Percentiles rank a stretch among this genome's conserved stretches.
phyloP scores from a whole-genome alignment of 2,329 filamentous ascomycete genomes.

The Claviceps cyperi region DNA sequence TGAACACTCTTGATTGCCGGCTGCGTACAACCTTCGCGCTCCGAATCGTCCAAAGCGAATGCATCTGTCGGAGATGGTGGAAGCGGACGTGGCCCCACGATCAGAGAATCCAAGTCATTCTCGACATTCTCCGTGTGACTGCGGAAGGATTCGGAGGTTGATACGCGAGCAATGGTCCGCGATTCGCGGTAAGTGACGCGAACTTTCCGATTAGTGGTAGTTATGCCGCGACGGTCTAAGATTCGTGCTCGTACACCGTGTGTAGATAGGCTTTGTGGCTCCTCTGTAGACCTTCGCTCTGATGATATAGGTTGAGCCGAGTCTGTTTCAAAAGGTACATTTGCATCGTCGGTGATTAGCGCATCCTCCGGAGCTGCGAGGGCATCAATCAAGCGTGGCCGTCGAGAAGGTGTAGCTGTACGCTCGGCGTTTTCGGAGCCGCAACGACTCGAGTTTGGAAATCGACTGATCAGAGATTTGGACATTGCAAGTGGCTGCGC shows the following conservation, averaged over 20 bases:
- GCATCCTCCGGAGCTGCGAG: conserved; percentile 6
- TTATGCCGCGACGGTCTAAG: conserved; percentile 12
- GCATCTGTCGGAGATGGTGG: conserved; percentile 12
- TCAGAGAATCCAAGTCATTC: conserved; percentile 9
- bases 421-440: not conserved
- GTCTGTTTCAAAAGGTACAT: not conserved
- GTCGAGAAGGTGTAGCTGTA: conserved; percentile 1
- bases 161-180: conserved; percentile 15
- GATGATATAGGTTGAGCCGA: not conserved
- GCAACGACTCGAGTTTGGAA: not conserved
- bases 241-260: conserved; percentile 10
- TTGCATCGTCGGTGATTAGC: not conserved
- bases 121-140: conserved; percentile 4
- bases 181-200: conserved; percentile 23
- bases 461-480: not conserved
- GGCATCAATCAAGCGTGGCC: conserved; percentile 9
- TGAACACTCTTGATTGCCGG: conserved; percentile 48
- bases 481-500: not conserved
- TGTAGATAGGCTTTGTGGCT: conserved; percentile 1
- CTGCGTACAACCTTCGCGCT: conserved; percentile 27
- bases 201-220: conserved; percentile 17
- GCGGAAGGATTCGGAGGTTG: conserved; percentile 12
- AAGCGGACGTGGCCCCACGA: conserved; percentile 10
- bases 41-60: conserved; percentile 16
- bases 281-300: not conserved